Evolutionary conservation across 768 basidiomycete genomes (phyloP).

Genomic region (Kwoniella heveanensis): DNA sequence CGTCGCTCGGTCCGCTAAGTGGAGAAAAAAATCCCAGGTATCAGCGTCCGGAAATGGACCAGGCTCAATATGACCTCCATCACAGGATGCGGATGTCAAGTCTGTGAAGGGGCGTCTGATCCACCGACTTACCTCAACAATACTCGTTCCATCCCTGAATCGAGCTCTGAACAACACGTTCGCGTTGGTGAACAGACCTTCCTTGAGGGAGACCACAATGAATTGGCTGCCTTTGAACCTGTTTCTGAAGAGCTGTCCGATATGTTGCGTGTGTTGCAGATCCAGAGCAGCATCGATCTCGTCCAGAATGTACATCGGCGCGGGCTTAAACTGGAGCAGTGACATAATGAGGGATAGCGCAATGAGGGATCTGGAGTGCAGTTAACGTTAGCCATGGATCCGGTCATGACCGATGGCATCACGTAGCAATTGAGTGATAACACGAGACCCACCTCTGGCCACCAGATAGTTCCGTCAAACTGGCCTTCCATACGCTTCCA

Average conservation of each 20-base stretch:
- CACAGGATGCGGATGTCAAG: too few species aligned
- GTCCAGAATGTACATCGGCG: constrained; percentile 98
- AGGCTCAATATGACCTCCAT: too few species aligned
- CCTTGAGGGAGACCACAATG: constrained; percentile 95
- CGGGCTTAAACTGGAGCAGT: constrained; percentile 97
- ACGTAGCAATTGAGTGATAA: too few species aligned
- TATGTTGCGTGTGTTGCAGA: constrained; percentile 79
- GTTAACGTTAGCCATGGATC: too few species aligned
- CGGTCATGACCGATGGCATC: too few species aligned
- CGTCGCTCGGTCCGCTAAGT: neutral
- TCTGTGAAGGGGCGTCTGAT: too few species aligned
- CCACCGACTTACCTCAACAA: constrained; percentile 66
- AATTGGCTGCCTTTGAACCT: constrained; percentile 98
- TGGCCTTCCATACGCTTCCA: constrained; percentile 96
- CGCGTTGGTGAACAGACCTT: constrained; percentile 95
- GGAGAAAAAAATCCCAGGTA: neutral
- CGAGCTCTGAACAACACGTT: constrained; percentile 91
- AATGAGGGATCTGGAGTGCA: constrained; percentile 90
- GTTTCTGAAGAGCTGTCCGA: constrained; percentile 94
- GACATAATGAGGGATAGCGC: constrained; percentile 98
- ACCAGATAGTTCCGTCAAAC: constrained; percentile 92
- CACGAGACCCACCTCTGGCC: constrained; percentile 75
- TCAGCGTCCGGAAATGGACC: too few species aligned
- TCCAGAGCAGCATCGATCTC: constrained; percentile 98
- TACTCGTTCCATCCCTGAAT: constrained; percentile 89